Conservation (phyloP, 805 yeast genomes). For the Candida alai region DNA sequence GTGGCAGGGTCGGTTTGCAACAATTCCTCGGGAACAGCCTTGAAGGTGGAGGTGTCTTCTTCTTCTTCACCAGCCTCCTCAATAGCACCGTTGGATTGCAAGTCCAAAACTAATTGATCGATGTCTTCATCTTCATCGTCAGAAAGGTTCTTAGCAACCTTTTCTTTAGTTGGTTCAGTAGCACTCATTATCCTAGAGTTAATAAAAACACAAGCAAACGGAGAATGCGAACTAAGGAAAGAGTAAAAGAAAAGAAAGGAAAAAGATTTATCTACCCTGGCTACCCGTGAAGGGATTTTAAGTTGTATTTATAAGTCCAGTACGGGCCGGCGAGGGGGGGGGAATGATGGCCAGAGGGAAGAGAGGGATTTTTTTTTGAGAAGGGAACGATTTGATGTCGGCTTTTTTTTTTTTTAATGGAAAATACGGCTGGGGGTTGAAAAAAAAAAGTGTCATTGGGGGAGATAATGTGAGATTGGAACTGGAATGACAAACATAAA, state of each 20-base stretch:
- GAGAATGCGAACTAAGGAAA: constrained; percentile 5
- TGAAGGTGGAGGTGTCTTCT: constrained; percentile 38
- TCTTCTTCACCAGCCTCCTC: constrained; percentile 52
- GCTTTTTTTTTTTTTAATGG: constrained; percentile 1
- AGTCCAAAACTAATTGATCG: constrained; percentile 67
- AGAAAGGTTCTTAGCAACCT: constrained; percentile 48
- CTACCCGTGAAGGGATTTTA: constrained; percentile 3
- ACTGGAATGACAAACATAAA: background rate
- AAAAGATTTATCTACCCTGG: no score
- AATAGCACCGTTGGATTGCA: constrained; percentile 63
- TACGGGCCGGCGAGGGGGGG: constrained; percentile 1
- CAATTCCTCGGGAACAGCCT: constrained; percentile 82
- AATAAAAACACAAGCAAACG: background rate
- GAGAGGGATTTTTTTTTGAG: constrained; percentile 1
- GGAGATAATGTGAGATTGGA: no score
- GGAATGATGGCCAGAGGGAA: background rate
- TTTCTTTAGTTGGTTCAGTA: constrained; percentile 54
- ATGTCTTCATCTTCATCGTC: constrained; percentile 54
- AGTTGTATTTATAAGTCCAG: constrained; percentile 4
- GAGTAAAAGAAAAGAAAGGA: constrained; percentile 5
- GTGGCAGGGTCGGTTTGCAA: constrained; percentile 74
- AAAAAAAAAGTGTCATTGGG: constrained; percentile 1
- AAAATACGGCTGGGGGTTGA: constrained; percentile 4
- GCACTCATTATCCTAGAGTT: constrained; percentile 23
- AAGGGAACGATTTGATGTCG: constrained; percentile 2